Evolutionary conservation across 2,329 filamentous ascomycete species (phyloP), one percentile per base, ranked within the genome.

Genomic region (Ophiocordyceps camponoti-leonardi): DNA sequence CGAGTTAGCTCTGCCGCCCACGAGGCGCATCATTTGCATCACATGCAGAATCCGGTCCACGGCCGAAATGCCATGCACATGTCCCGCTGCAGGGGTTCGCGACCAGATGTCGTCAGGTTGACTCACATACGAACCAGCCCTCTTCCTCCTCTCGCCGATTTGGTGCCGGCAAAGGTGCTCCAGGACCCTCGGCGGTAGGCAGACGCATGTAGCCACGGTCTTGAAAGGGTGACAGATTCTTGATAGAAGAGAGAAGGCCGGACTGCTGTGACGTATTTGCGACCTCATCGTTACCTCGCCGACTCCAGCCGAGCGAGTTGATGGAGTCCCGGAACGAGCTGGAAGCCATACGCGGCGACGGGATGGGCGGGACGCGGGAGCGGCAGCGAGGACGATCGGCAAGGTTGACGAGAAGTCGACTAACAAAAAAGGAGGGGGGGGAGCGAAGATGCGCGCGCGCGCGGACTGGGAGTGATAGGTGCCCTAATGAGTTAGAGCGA

Each of bases 121-220:
- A 77, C 92, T 90, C 77, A 98, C 92, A 71, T 58, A 84, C 81
- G 77, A 95, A 88, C 79, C 85, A 95, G 51, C 81, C 85, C 66
- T 95, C 92, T 61, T 96, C 90, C 64, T 96, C 92, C 60, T 95
- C 88, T 55, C 88, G 79, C 57, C 88, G 76, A 59, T 64, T 85
- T 50, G 86, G 78, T 49, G 87, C 87, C 45, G 90, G 90, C 44
- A 95, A 68, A 52, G 88, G 87, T 51, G 90, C 87, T 43, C 86
- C 87, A 33, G 85, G 72, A 53, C 75, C 73, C 60, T 94, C 88
- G 54, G 80, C 81, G 44, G 86, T 92, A 47, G 92, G 90, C 44
- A 98, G 78, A 62, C 84, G 81, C 53, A 96, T 82, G 74, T 94
- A 93, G 61, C 88, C 87, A 61, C 81, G 75, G 58, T 81, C 75